phyloP scores from a whole-genome alignment of 306 rosid species.

The Medicago arabica region DNA sequence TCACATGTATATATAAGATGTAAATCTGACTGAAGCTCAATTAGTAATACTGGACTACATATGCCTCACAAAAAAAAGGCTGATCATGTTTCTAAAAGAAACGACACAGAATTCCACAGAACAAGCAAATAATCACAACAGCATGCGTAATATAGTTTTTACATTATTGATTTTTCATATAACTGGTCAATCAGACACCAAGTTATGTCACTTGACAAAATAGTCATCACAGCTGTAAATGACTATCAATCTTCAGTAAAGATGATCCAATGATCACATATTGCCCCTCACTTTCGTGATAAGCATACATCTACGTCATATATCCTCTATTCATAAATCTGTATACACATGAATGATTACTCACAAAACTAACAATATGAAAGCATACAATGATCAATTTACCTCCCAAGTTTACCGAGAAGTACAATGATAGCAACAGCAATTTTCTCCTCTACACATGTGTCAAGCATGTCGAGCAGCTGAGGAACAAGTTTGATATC shows the following conservation, averaged over 20 bases:
- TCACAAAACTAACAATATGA: conserved; percentile 17
- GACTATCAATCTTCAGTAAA: no score
- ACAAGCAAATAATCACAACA: neutral
- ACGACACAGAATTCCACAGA: neutral
- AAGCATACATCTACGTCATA: conserved; percentile 21
- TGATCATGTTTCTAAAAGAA: no score
- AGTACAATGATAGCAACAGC: conserved; percentile 63
- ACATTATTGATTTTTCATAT: neutral
- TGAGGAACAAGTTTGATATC: conserved; percentile 57
- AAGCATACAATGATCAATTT: conserved; percentile 35
- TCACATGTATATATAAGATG: neutral
- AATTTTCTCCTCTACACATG: conserved; percentile 53
- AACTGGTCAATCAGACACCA: neutral
- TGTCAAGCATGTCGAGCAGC: conserved; percentile 68
- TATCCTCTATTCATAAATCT: neutral
- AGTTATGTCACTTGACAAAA: no score
- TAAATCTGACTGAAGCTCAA: neutral
- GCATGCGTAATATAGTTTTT: neutral
- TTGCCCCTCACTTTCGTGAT: neutral
- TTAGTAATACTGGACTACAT: no score
- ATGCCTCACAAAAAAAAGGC: no score
- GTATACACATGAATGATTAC: conserved; percentile 8
- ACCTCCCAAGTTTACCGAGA: conserved; percentile 95
- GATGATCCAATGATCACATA: no score
- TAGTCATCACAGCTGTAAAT: no score